A percentile compares a stretch with the other conserved stretches of the same genome.
Evolutionary conservation across 345 rosid species (phyloP).

Genomic region (Rhodamnia argentea): DNA sequence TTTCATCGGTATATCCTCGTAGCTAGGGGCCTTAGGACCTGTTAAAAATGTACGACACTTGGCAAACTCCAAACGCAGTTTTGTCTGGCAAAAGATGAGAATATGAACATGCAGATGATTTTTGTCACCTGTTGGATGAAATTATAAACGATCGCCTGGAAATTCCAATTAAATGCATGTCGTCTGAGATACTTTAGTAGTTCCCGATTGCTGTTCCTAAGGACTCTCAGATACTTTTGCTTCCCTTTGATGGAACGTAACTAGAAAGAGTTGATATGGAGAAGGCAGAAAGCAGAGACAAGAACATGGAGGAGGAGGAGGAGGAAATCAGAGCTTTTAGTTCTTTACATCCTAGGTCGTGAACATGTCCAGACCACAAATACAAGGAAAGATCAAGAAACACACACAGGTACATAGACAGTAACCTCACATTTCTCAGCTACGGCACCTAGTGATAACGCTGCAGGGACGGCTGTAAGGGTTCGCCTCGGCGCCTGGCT

Average conservation of each 20-base stretch:
- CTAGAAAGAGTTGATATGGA: neutral
- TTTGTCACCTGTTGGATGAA: neutral
- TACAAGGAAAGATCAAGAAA: neutral
- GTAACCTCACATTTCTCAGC: conserved; percentile 5
- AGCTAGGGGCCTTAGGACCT: neutral
- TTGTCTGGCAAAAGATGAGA: neutral
- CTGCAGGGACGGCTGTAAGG: conserved; percentile 75
- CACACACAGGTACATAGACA: neutral
- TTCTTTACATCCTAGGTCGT: neutral
- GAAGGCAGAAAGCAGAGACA: neutral
- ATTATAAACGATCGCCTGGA: neutral
- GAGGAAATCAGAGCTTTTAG: neutral
- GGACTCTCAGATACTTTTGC: neutral
- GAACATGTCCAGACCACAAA: neutral
- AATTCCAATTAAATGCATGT: neutral
- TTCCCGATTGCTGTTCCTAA: neutral
- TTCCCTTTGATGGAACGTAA: neutral
- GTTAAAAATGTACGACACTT: neutral
- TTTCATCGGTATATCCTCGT: neutral
- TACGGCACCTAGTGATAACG: conserved; percentile 57
- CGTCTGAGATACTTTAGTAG: neutral
- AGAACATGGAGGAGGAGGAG: neutral
- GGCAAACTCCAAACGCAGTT: neutral
- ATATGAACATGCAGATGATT: neutral
- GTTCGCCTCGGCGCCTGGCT: conserved; percentile 63